phyloP scores from a whole-genome alignment of 2,329 filamentous ascomycete genomes.

The Annulohypoxylon truncatum region DNA sequence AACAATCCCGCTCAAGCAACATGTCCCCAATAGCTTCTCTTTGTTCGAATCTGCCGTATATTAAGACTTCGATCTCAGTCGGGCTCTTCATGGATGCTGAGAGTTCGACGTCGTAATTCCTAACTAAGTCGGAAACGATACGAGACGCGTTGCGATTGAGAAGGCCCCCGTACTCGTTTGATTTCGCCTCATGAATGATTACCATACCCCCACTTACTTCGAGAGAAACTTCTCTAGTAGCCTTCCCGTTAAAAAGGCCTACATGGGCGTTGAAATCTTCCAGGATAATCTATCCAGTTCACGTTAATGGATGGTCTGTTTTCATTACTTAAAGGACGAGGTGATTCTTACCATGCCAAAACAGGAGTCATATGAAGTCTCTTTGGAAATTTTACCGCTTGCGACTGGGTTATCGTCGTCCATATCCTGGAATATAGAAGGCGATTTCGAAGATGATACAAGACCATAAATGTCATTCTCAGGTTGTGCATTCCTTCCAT shows the following conservation, averaged over 20 bases:
- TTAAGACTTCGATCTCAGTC: constrained; percentile 7
- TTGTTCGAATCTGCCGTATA: constrained; percentile 21
- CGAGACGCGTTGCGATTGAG: constrained; percentile 1
- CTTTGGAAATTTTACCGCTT: background rate
- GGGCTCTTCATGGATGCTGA: constrained; percentile 17
- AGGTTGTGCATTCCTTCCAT: background rate
- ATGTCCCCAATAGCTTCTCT: constrained; percentile 18
- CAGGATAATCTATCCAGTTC: constrained; percentile 2
- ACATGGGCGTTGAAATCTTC: constrained; percentile 3
- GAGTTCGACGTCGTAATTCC: constrained; percentile 12
- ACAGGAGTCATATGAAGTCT: constrained; percentile 12
- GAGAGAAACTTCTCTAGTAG: background rate
- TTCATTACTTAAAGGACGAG: background rate
- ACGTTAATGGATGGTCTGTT: constrained; percentile 1
- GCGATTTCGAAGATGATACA: background rate
- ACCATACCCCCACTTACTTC: constrained; percentile 7
- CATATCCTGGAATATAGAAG: background rate
- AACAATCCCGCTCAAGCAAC: constrained; percentile 21
- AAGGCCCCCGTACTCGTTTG: constrained; percentile 13
- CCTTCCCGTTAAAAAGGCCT: background rate
- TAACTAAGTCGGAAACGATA: background rate
- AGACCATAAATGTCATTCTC: background rate
- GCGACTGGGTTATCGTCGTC: background rate
- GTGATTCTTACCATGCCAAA: constrained; percentile 22
- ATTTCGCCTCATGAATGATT: background rate